Percentiles rank a stretch among this genome's conserved stretches.
Evolutionary conservation across 208 protist genomes (phyloP).

Genomic region (Naegleria lovaniensis): DNA sequence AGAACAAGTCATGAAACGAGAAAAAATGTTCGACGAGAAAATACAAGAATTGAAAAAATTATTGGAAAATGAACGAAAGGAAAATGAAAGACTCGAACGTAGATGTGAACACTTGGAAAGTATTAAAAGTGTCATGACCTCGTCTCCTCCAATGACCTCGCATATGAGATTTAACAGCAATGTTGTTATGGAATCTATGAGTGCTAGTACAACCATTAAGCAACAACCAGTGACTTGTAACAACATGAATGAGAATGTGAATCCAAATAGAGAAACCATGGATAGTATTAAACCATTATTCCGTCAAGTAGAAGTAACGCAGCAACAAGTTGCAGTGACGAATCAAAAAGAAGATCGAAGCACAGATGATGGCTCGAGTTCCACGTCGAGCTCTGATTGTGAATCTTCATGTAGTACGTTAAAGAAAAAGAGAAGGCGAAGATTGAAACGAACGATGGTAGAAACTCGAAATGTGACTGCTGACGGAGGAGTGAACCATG

Average conservation of each 20-base stretch:
- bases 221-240: no score
- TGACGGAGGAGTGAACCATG: no score
- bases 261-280: neutral
- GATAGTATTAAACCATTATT: neutral
- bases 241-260: no score
- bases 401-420: neutral
- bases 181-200: neutral
- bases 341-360: neutral
- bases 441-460: neutral
- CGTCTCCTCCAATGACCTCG: neutral
- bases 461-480: neutral
- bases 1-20: neutral
- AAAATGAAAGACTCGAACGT: neutral
- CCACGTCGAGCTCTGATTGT: neutral
- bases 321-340: neutral
- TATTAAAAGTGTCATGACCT: neutral
- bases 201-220: neutral
- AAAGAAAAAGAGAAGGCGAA: neutral
- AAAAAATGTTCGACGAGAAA: neutral
- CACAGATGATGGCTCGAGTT: neutral
- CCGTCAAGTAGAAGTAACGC: neutral
- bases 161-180: neutral
- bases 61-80: neutral
- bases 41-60: neutral
- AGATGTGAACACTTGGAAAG: neutral